phyloP scores from a whole-genome alignment of 176 grass and related monocot species.

The Oropetium thomaeum region DNA sequence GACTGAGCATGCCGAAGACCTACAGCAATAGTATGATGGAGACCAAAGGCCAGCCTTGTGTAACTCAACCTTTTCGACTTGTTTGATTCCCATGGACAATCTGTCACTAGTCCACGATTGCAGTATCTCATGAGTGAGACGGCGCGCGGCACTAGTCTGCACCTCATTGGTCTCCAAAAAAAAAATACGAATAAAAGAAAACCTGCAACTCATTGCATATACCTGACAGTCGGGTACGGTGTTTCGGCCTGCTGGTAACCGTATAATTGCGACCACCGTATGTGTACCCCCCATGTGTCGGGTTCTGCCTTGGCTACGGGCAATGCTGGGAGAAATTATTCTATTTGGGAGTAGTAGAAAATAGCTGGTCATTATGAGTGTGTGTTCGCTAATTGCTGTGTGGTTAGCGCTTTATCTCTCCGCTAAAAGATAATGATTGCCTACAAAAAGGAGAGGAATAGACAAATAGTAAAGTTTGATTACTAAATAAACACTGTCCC shows the following conservation, averaged over 20 bases:
- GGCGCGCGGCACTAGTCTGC: conserved; percentile 1
- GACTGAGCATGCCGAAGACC: too few relatives aligned
- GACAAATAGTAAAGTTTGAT: not conserved
- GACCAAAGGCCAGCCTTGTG: conserved; percentile 29
- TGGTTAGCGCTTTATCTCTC: conserved; percentile 14
- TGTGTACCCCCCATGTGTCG: not conserved
- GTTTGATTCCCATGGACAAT: conserved; percentile 25
- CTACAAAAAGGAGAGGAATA: conserved; percentile 16
- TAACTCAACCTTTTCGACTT: conserved; percentile 4
- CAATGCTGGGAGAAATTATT: conserved; percentile 22
- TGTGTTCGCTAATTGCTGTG: conserved; percentile 6
- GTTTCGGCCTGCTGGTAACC: not conserved
- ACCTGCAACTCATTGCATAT: conserved; percentile 20
- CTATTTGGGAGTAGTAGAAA: conserved; percentile 25
- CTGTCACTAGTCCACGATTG: conserved; percentile 27
- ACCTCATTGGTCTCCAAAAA: too few relatives aligned
- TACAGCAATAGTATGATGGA: conserved; percentile 16
- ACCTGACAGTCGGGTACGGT: not conserved
- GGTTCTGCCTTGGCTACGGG: not conserved
- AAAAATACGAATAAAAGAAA: too few relatives aligned
- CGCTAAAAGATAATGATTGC: conserved; percentile 16
- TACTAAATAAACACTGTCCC: too few relatives aligned
- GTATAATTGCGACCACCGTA: conserved; percentile 25
- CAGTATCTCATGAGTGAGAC: conserved; percentile 30
- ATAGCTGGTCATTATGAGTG: not conserved